Base-by-base conservation (phyloP, 106 monocot genomes). In the Cymbidium sinense region DNA sequence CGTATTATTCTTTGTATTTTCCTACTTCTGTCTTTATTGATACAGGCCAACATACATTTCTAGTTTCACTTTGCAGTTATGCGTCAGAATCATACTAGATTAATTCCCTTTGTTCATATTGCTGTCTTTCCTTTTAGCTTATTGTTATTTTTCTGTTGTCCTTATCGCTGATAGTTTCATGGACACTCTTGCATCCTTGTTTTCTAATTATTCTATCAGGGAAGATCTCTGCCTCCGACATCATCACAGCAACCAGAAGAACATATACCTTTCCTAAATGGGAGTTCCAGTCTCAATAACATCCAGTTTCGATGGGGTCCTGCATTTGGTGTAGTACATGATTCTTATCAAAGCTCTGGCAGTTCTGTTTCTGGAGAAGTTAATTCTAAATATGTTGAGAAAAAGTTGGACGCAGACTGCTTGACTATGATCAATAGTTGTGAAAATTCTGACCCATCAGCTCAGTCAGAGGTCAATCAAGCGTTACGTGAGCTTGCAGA, bases 331-430 rank as follows among this genome's bases (percentile, higher is more conserved):
- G 74, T 44, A 27, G 36, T 28, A 27, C 25, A 74, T 74, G 44
- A 74, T 28, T 74, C 74, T 44, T 47, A 43, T 74, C 44, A 74
- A 43, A 28, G 43, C 44, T 43, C 44, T 74, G 43, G 27, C 2
- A 74, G 43, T 74, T 44, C 41, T 44, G 15, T 74, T 28, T 74
- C 74, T 43, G 74, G 74, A 74, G 74, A 74, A 74, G 74, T 74
- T 23, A 74, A 74, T 35, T 74, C 74, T 5, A 44, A 74, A 25
- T 74, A 43, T 35, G 5, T 74, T 27, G 28, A 12, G 15, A 44
- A n/a, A 74, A 27, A 27, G 27, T 44, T 44, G 8, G 44, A 74
- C 18, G 2, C 74, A 12, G 23, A 47, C 44, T 43, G 20, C 44
- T 35, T 44, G 74, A 74, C 44, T 44, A 25, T 43, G 4, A 27